These are phyloP conservation scores for Pseudocercospora ulei DNA, from an alignment of 2,329 filamentous ascomycete genomes.

Conservation along the genomic window DNA sequence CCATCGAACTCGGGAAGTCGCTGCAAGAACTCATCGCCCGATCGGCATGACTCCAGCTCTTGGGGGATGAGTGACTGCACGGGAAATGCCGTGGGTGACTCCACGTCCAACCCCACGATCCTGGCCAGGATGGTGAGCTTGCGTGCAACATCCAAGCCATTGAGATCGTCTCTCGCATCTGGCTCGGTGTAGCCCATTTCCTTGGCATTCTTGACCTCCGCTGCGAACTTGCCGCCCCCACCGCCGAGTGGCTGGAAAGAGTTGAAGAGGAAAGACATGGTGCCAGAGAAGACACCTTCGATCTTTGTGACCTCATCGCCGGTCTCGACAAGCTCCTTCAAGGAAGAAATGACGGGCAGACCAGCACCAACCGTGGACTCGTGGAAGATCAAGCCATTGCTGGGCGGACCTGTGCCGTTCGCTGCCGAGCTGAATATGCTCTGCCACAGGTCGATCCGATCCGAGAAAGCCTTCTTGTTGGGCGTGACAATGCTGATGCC, in stretches of 20 bases:
- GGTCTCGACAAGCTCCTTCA: slow-evolving; percentile 89
- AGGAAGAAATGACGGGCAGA: slow-evolving; percentile 81
- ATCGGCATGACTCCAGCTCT: slow-evolving; percentile 65
- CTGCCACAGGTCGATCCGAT: slow-evolving; percentile 69
- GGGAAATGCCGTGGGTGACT: slow-evolving; percentile 78
- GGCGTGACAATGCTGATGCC: slow-evolving; percentile 90
- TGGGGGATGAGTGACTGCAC: slow-evolving; percentile 88
- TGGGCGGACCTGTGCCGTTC: slow-evolving; percentile 44
- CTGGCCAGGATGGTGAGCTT: slow-evolving; percentile 93
- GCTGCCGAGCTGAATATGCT: slow-evolving; percentile 70
- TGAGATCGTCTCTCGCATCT: slow-evolving; percentile 75
- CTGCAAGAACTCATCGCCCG: slow-evolving; percentile 76
- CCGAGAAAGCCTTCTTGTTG: slow-evolving; percentile 97
- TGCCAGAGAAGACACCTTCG: slow-evolving; percentile 94
- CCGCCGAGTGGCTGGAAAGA: slow-evolving; percentile 77
- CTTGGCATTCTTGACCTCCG: slow-evolving; percentile 86
- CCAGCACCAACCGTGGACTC: slow-evolving; percentile 92
- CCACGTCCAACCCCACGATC: slow-evolving; percentile 68
- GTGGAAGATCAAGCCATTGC: slow-evolving; percentile 73
- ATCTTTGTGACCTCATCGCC: slow-evolving; percentile 86
- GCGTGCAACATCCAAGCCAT: slow-evolving; percentile 81
- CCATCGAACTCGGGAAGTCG: slow-evolving; percentile 71
- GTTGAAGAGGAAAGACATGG: slow-evolving; percentile 98
- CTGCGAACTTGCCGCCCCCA: slow-evolving; percentile 72
- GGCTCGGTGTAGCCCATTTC: slow-evolving; percentile 86